Percentiles rank a stretch among this genome's conserved stretches.
These are phyloP conservation scores for Amanita inopinata DNA, from an alignment of 768 basidiomycete genomes.

Conservation along the genomic window DNA sequence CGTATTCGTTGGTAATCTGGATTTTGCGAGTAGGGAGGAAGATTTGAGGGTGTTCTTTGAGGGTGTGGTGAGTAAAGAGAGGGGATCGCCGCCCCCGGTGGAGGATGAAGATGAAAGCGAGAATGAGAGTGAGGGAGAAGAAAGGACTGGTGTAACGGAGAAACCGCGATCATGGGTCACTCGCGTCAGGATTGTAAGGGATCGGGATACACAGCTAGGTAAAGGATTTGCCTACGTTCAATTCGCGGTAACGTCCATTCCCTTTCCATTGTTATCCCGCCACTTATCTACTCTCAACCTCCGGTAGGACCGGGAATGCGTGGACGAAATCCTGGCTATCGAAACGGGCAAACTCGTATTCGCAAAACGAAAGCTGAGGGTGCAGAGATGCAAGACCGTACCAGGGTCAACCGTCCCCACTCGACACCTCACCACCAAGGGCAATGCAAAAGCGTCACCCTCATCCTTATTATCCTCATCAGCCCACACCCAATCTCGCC, in stretches of 20 bases:
- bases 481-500: slow-evolving; percentile 7
- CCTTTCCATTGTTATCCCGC: background rate
- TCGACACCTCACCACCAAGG: slow-evolving; percentile 16
- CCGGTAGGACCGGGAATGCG: slow-evolving; percentile 90
- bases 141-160: slow-evolving; percentile 19
- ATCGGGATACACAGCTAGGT: slow-evolving; percentile 86
- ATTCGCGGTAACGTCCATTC: slow-evolving; percentile 53
- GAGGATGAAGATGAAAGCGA: slow-evolving; percentile 17
- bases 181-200: slow-evolving; percentile 80
- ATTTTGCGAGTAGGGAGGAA: slow-evolving; percentile 87
- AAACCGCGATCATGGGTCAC: slow-evolving; percentile 57
- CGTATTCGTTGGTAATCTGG: slow-evolving; percentile 87
- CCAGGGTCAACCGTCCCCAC: slow-evolving; percentile 28
- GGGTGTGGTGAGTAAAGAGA: slow-evolving; percentile 57
- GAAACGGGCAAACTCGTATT: slow-evolving; percentile 75
- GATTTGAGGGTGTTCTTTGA: slow-evolving; percentile 86
- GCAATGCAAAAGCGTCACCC: slow-evolving; percentile 14
- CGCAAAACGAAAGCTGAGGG: slow-evolving; percentile 84
- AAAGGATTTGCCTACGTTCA: slow-evolving; percentile 95
- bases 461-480: slow-evolving; percentile 1
- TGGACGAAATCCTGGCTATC: slow-evolving; percentile 85
- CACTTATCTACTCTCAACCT: background rate
- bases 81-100: slow-evolving; percentile 40
- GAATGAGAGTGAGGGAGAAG: slow-evolving; percentile 17
- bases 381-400: slow-evolving; percentile 83